A percentile compares a stretch with the other conserved stretches of the same genome.
Conservation (phyloP, 2,329 filamentous ascomycete species). For the Tolypocladium endophyticum region DNA sequence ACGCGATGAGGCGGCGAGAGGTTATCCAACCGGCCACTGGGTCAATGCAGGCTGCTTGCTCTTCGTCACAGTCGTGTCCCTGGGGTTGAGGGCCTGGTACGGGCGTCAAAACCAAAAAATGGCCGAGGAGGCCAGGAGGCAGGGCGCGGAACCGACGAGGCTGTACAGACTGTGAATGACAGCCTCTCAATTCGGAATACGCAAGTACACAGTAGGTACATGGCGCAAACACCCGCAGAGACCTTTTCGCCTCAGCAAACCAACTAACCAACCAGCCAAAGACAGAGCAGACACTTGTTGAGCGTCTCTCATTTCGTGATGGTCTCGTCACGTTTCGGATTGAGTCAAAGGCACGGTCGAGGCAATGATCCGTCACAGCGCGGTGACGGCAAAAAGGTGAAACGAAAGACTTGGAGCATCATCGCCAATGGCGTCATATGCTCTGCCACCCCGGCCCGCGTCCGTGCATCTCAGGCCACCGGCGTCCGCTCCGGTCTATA, state of each 20-base stretch:
- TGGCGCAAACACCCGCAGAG: not conserved
- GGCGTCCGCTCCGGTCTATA: not conserved
- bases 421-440: not conserved
- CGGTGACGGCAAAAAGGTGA: not conserved
- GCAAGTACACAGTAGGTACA: not conserved
- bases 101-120: conserved; percentile 31
- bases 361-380: not conserved
- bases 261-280: not conserved
- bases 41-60: conserved; percentile 50
- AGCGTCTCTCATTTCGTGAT: not conserved
- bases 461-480: not conserved
- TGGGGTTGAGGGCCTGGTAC: conserved; percentile 47
- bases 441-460: not conserved
- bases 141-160: conserved; percentile 22
- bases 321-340: not conserved
- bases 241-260: not conserved
- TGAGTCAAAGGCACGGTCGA: not conserved
- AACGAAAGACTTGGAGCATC: not conserved
- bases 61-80: conserved; percentile 40
- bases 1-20: conserved; percentile 43
- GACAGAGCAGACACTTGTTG: not conserved
- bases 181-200: not conserved
- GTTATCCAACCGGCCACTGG: conserved; percentile 64
- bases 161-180: conserved; percentile 27
- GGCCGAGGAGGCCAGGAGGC: conserved; percentile 15